These are phyloP conservation scores for Desmodesmus armatus DNA, from an alignment of 139 green algal genomes.

Conservation along the genomic window DNA sequence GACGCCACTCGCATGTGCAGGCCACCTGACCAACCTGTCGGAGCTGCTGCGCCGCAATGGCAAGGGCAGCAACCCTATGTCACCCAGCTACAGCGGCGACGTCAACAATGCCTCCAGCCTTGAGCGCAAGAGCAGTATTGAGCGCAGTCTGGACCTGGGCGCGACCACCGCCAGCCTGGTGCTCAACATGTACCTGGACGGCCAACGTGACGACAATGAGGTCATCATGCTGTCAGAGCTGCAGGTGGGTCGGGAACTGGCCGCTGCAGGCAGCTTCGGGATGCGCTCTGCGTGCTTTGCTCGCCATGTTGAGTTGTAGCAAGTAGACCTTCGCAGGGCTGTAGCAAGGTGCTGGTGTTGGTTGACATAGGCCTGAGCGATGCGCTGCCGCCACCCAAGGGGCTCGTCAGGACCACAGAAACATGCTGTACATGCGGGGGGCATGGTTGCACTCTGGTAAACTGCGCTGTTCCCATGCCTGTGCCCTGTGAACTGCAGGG, in stretches of 20 bases:
- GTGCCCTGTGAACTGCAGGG: conserved; percentile 59
- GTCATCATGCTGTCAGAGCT: conserved; percentile 81
- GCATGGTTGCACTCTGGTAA: too few relatives aligned
- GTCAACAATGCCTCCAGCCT: conserved; percentile 31
- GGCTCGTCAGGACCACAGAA: too few relatives aligned
- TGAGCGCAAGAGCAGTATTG: conserved; percentile 37
- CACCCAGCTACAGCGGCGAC: not conserved
- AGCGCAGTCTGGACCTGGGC: conserved; percentile 45
- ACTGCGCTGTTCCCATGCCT: not conserved
- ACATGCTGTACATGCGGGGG: too few relatives aligned
- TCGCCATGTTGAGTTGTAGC: too few relatives aligned
- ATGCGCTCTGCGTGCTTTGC: too few relatives aligned
- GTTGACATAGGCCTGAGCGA: too few relatives aligned
- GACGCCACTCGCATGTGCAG: too few relatives aligned
- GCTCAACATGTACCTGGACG: conserved; percentile 60
- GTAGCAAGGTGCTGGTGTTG: too few relatives aligned
- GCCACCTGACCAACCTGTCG: conserved; percentile 50
- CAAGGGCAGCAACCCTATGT: not conserved
- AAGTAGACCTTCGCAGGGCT: too few relatives aligned
- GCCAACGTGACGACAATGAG: conserved; percentile 54
- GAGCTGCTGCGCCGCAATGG: conserved; percentile 15
- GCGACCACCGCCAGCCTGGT: conserved; percentile 54
- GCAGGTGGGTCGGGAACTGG: conserved; percentile 53
- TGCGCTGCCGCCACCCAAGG: too few relatives aligned
- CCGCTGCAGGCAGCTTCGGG: too few relatives aligned